Evolutionary conservation across 805 yeast genomes (phyloP).

Genomic region (Kodamaea kaohsiungensis): DNA sequence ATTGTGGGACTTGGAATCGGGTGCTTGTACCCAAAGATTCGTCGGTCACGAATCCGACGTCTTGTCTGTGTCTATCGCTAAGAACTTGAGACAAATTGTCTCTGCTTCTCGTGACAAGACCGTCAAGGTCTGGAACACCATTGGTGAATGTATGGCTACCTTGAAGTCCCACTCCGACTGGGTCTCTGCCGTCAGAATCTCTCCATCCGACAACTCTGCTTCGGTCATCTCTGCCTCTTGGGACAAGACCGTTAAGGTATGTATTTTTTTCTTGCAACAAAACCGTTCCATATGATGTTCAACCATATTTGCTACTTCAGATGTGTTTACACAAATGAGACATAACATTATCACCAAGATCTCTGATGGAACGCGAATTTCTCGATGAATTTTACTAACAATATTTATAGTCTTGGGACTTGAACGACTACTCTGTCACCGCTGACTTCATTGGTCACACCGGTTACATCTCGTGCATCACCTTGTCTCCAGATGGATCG

Average conservation of each 20-base stretch:
- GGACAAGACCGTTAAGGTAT: slow-evolving; percentile 98
- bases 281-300: slow-evolving; percentile 62
- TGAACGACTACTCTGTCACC: slow-evolving; percentile 75
- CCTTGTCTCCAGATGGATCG: slow-evolving; percentile 99
- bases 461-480: slow-evolving; percentile 95
- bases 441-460: slow-evolving; percentile 99
- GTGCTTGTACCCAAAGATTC: slow-evolving; percentile 91
- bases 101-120: slow-evolving; percentile 99
- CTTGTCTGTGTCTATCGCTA: slow-evolving; percentile 92
- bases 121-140: slow-evolving; percentile 98
- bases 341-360: slow-evolving; percentile 95
- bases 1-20: slow-evolving; percentile 95
- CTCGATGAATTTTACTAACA: slow-evolving; percentile 32
- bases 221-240: slow-evolving; percentile 96
- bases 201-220: slow-evolving; percentile 75
- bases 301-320: slow-evolving; percentile 99
- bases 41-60: slow-evolving; percentile 99
- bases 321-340: slow-evolving; percentile 89
- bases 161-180: slow-evolving; percentile 97
- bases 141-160: slow-evolving; percentile 95
- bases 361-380: slow-evolving; percentile 64
- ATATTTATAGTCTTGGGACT: slow-evolving; percentile 87
- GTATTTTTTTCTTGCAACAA: slow-evolving; percentile 41
- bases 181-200: slow-evolving; percentile 98
- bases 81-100: slow-evolving; percentile 95